Conservation (phyloP, 2,329 filamentous ascomycete species). For the Ustulina deusta region DNA sequence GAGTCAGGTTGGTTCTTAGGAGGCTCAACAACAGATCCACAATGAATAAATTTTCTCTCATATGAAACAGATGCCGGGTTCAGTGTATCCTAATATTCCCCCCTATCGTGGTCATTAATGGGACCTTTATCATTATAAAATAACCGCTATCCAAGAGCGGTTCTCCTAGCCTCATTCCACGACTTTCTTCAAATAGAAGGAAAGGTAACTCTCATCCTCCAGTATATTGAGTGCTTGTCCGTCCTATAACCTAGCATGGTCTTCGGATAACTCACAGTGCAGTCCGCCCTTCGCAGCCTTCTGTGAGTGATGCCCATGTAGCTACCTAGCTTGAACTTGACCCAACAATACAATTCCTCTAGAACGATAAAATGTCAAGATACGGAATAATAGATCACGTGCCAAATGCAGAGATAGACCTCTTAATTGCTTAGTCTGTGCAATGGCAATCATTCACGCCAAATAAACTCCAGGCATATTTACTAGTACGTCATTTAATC, state of each 20-base stretch:
- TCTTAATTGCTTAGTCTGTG: background rate
- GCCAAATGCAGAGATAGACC: background rate
- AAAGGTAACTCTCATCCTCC: background rate
- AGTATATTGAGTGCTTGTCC: too few relatives aligned
- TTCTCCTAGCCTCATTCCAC: too few relatives aligned
- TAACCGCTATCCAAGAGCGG: too few relatives aligned
- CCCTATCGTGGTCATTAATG: background rate
- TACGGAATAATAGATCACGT: background rate
- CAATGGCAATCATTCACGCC: too few relatives aligned
- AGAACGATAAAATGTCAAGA: background rate
- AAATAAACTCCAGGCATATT: background rate
- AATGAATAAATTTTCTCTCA: background rate
- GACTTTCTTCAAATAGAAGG: background rate
- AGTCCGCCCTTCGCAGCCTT: too few relatives aligned
- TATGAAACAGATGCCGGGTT: background rate
- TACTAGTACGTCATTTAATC: background rate
- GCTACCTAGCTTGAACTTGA: background rate
- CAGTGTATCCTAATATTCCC: background rate
- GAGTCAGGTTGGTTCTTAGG: background rate
- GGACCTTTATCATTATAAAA: background rate
- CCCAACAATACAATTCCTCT: background rate
- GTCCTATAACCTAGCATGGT: too few relatives aligned
- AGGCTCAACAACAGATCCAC: background rate
- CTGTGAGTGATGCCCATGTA: too few relatives aligned
- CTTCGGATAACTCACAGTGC: too few relatives aligned